These are phyloP conservation scores for Choiromyces venosus DNA, from an alignment of 495 filamentous ascomycete species.

Conservation along the genomic window DNA sequence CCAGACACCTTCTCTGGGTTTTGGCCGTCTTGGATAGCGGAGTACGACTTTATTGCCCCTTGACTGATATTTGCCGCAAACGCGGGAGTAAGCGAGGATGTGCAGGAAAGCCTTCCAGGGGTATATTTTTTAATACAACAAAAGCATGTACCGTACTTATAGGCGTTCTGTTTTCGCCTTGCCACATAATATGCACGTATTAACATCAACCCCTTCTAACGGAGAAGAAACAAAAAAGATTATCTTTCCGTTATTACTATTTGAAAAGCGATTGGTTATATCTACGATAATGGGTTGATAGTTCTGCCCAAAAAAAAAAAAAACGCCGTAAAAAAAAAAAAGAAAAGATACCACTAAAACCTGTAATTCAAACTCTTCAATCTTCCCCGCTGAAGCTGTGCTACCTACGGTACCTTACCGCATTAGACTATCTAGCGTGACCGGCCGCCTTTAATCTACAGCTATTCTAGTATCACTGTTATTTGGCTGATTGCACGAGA, in stretches of 20 bases:
- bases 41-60: background rate
- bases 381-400: background rate
- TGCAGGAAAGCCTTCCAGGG: slow-evolving; percentile 8
- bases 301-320: background rate
- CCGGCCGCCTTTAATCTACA: background rate
- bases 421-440: background rate
- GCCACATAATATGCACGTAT: slow-evolving; percentile 24
- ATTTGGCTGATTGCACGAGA: background rate
- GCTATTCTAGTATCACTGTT: background rate
- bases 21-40: background rate
- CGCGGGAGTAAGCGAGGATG: slow-evolving; percentile 23
- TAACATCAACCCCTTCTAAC: slow-evolving; percentile 21
- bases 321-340: slow-evolving; percentile 7
- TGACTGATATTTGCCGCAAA: slow-evolving; percentile 5
- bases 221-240: slow-evolving; percentile 7
- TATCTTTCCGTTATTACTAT: background rate
- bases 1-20: background rate
- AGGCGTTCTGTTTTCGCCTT: slow-evolving; percentile 29
- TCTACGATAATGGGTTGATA: background rate
- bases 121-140: slow-evolving; percentile 14
- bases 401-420: background rate
- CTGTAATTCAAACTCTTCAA: slow-evolving; percentile 1
- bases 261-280: background rate
- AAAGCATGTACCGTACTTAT: slow-evolving; percentile 30
- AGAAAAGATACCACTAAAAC: background rate